Evolutionary conservation across 441 rosid species (phyloP), one percentile per base, ranked within the genome.

Genomic region (Metrosideros polymorpha): DNA sequence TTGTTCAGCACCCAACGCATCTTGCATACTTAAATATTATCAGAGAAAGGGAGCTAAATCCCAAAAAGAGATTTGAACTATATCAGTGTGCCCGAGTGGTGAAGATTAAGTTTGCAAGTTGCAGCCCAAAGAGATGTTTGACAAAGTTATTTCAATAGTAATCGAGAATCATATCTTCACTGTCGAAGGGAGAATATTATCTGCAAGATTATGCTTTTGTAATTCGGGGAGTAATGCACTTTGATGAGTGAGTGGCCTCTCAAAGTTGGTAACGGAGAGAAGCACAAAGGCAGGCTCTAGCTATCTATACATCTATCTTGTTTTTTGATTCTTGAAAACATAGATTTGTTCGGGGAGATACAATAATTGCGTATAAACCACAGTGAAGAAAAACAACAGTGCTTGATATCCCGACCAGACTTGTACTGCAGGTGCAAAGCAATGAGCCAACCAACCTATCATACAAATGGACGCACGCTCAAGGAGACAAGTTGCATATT

Each of bases 71-170:
- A 56, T 83, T 85, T 39, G 75, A 50, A 30, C 25, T 29, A 15
- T 19, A 83, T 83, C n/a, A 39, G 43, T 83, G 56, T 92, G 84
- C 90, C 91, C 86, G 93, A 91, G 85, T 88, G 90, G 79, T 86
- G 89, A 63, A 90, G 87, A 47, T 88, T 89, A 50, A 89, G 90
- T 83, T 87, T 87, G 89, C 91, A 82, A 89, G 84, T 89, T 87
- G 90, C 63, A 56, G 53, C 22, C 84, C 79, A 42, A 82, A 55
- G 35, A 84, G 24, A 43, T 52, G 84, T 83, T 75, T 51, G 35
- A 45, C 57, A 30, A 82, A 85, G 83, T 79, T 45, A 29, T 51
- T 83, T 82, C 52, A 25, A 9, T 42, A 39, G 79, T 39, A 43
- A 84, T 61, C 35, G 39, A 7, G 93, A 90, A 91, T 91, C 86